These are phyloP conservation scores for Malassezia nana DNA, from an alignment of 1,284 basidiomycete species.

Conservation along the genomic window DNA sequence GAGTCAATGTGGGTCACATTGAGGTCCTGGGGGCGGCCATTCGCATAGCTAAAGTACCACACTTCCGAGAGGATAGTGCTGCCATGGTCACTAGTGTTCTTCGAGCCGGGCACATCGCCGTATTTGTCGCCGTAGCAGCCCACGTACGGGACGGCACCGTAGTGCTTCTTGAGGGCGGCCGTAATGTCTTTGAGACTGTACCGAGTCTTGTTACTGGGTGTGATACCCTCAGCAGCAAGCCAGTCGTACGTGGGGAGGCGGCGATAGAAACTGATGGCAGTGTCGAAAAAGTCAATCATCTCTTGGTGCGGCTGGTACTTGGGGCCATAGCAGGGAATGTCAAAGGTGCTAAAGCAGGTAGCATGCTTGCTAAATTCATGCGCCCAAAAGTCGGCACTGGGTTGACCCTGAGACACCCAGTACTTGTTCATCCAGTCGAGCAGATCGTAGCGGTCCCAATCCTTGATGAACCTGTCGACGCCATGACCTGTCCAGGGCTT, in stretches of 20 bases:
- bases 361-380: constrained; percentile 13
- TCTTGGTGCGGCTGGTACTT: constrained; percentile 4
- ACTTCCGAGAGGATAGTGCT: background rate
- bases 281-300: constrained; percentile 6
- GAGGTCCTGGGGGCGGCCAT: constrained; percentile 2
- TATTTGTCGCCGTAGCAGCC: background rate
- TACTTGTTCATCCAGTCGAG: constrained; percentile 1
- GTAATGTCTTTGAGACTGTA: constrained; percentile 1
- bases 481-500: background rate
- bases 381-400: constrained; percentile 5
- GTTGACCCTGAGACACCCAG: constrained; percentile 3
- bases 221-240: constrained; percentile 6
- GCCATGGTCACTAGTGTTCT: background rate
- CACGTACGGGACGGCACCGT: background rate
- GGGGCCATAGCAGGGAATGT: constrained; percentile 3
- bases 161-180: background rate
- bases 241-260: constrained; percentile 2
- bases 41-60: constrained; percentile 8
- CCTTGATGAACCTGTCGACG: background rate
- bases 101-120: background rate
- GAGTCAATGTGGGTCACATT: background rate
- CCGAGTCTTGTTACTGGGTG: constrained; percentile 3
- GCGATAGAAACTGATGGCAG: background rate
- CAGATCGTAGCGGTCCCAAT: background rate
- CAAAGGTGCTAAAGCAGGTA: constrained; percentile 10